Evolutionary conservation across 176 grass and related monocot species (phyloP), one percentile per base, ranked within the genome.

Genomic region (Areca catechu): DNA sequence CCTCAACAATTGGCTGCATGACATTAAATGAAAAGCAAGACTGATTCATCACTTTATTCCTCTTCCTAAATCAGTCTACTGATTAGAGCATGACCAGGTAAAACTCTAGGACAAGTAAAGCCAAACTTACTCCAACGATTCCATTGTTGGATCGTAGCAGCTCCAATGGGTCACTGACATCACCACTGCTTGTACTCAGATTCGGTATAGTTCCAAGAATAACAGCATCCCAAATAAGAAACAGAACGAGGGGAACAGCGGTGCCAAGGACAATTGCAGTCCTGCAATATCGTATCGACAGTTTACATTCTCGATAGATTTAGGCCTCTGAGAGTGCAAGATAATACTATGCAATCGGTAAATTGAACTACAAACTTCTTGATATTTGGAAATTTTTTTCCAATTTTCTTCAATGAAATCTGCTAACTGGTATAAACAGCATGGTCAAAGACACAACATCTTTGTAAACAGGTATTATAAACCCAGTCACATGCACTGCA

Each of bases 171-270:
- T 96, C 91, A 68, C 34, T 50, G 43, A 79, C 56, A 25, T 20
- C 20, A n/a, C 65, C 49, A 51, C 52, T 74, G 50, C 30, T 71
- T 57, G 60, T 80, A 71, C 51, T 52, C 3, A 95, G 52, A 71
- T 58, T 66, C 19, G 82, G 68, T 49, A 85, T 81, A 53, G 80
- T 87, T 49, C 86, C 91, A 51, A 96, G 77, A 69, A 96, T 87
- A 56, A 96, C 86, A 61, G 83, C 91, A 82, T 96, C 79, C 91
- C 91, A 96, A 48, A 72, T 51, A 51, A 90, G 86, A 83, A 96
- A 96, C 20, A 96, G 71, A 77, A 75, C 61, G 65, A 96, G 86
- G 43, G 91, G 91, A 76, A 96, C 87, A 58, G 83, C 83, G 57
- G 91, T 90, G 48, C 91, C 91, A 21, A 75, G 67, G 58, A 90